Base-by-base conservation (phyloP, 78 protist species). In the Chrysochromulina parva region DNA sequence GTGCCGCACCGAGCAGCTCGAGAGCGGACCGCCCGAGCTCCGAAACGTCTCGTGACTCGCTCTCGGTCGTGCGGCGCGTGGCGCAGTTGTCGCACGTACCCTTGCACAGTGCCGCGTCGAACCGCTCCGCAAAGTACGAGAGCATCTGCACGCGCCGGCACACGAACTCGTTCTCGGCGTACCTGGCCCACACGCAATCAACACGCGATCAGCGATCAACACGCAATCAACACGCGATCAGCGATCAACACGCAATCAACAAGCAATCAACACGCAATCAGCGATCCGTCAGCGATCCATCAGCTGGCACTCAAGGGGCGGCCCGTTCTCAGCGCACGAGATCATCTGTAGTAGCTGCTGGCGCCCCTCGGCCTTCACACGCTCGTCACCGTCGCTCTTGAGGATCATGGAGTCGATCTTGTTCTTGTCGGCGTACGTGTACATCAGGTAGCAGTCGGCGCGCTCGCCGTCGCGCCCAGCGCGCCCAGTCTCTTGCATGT, bases 401-500 rank as follows among this genome's bases (percentile, higher is more conserved):
- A 5, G 2, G 60, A 90, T 71, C 92, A 90, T 76, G 26, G 38
- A 5, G 38, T 88, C 54, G 71, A 92, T 3, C 52, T 89, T 1
- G 16, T 5, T 9, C 59, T 69, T 85, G 86, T 94, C 95, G 55
- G 13, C 38, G 47, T 10, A 52, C 28, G 92, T 60, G 89, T 88
- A 94, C 65, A 62, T 74, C n/a, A 94, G 88, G n/a, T 57, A 19
- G 89, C 95, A 94, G 54, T 24, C n/a, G 26, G 95, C 62, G 38
- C 22, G 78, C 50, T 2, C 3, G 62, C 95, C 95, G 17, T 94
- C 95, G n/a, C 95, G 80, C 0, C 95, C 95, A 1, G 95, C 95
- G 22, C 95, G 76, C n/a, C 95, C 95, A 1, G 90, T 22, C 60
- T 92, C 91, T 20, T 93, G 94, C 71, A 94, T 98, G 96, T 98